These are phyloP conservation scores for Barnettozyma californica DNA, from an alignment of 805 yeast genomes.

Conservation along the genomic window DNA sequence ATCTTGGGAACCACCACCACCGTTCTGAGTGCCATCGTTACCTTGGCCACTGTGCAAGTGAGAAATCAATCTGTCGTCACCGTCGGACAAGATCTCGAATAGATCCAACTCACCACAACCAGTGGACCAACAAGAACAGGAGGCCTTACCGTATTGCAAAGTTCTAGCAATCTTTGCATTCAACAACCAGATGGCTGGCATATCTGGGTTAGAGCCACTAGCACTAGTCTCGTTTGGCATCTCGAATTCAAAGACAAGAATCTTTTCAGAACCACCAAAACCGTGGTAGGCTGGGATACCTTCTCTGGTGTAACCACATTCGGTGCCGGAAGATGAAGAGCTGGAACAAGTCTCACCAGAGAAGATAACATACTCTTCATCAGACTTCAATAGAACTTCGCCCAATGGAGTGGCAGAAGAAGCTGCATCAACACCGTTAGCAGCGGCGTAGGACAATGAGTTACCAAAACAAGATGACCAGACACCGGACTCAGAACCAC, in stretches of 20 bases:
- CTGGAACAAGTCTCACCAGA: slow-evolving; percentile 59
- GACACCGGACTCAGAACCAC: slow-evolving; percentile 83
- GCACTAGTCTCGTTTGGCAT: slow-evolving; percentile 69
- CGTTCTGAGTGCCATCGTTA: slow-evolving; percentile 43
- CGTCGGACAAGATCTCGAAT: slow-evolving; percentile 80
- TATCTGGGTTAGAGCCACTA: slow-evolving; percentile 66
- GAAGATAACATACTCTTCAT: slow-evolving; percentile 79
- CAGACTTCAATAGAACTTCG: slow-evolving; percentile 64
- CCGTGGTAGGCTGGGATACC: slow-evolving; percentile 94
- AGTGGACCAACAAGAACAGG: slow-evolving; percentile 93
- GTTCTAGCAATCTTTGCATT: slow-evolving; percentile 97
- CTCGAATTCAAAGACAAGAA: slow-evolving; percentile 87
- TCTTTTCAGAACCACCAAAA: slow-evolving; percentile 76
- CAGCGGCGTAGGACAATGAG: slow-evolving; percentile 79
- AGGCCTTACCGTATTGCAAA: slow-evolving; percentile 77
- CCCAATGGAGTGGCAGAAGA: slow-evolving; percentile 60
- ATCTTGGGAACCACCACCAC: slow-evolving; percentile 88
- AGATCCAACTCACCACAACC: slow-evolving; percentile 98
- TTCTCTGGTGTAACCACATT: slow-evolving; percentile 82
- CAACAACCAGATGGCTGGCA: slow-evolving; percentile 98
- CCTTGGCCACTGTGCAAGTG: slow-evolving; percentile 87
- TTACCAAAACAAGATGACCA: slow-evolving; percentile 87
- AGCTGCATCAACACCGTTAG: slow-evolving; percentile 75
- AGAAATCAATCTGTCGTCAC: slow-evolving; percentile 68
- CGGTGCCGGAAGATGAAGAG: slow-evolving; percentile 24